Percentiles rank a stretch among this genome's conserved stretches.
phyloP scores from a whole-genome alignment of 2,329 filamentous ascomycete species.

The Aspergillus udagawae region DNA sequence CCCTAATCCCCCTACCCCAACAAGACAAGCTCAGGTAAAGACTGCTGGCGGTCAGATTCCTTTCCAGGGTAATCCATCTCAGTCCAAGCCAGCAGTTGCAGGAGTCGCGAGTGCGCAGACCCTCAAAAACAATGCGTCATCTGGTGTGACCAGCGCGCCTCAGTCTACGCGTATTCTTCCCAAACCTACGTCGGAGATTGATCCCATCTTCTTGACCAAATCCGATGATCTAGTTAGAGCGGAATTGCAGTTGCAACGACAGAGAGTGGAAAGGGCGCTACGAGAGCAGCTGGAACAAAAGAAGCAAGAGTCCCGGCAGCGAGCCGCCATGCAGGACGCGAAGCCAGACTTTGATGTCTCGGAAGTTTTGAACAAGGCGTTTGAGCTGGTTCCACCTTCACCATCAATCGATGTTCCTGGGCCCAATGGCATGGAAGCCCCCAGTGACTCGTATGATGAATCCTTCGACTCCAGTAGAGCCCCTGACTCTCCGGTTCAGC shows the following conservation, averaged over 20 bases:
- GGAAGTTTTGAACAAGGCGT: conserved; percentile 67
- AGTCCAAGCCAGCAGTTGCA: conserved; percentile 15
- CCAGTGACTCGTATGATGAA: conserved; percentile 82
- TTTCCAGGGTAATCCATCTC: conserved; percentile 11
- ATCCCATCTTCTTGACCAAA: conserved; percentile 81
- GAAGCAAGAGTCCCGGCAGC: conserved; percentile 46
- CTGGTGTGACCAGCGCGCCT: conserved; percentile 17
- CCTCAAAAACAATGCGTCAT: conserved; percentile 16
- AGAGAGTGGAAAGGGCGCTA: conserved; percentile 72
- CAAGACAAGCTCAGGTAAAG: conserved; percentile 26
- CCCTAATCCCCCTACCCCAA: conserved; percentile 26
- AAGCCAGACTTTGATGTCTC: conserved; percentile 65
- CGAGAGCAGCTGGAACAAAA: conserved; percentile 72
- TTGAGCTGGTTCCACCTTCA: conserved; percentile 66
- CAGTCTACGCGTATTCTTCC: conserved; percentile 37
- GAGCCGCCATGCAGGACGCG: conserved; percentile 49
- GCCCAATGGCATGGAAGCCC: conserved; percentile 59
- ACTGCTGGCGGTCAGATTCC: conserved; percentile 15
- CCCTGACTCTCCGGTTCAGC: conserved; percentile 64
- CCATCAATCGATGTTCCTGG: conserved; percentile 51
- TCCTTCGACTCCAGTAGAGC: conserved; percentile 92
- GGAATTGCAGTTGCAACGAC: conserved; percentile 73
- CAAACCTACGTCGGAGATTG: conserved; percentile 63
- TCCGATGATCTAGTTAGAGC: conserved; percentile 79
- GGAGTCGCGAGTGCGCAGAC: conserved; percentile 17